Percentiles rank a stretch among this genome's conserved stretches.
Conservation (phyloP, 2,329 filamentous ascomycete genomes). For the Diaporthe sp. region DNA sequence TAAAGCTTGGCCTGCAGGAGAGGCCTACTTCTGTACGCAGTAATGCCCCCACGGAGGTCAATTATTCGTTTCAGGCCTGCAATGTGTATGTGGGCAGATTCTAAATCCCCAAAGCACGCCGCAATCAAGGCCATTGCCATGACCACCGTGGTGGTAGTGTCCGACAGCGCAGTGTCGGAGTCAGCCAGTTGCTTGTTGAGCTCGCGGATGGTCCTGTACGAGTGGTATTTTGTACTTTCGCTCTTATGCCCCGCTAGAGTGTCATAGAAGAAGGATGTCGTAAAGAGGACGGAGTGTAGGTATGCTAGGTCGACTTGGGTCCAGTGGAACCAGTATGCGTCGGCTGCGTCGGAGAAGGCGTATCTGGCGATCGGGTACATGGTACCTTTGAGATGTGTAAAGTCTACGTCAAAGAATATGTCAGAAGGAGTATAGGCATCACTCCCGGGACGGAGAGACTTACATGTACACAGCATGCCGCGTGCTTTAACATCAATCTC, state of each 20-base stretch:
- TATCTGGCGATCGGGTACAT: constrained; percentile 2
- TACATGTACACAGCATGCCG: background rate
- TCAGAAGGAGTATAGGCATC: background rate
- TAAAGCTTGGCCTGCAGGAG: constrained; percentile 1
- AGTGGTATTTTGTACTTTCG: background rate
- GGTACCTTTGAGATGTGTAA: background rate
- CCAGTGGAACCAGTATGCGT: background rate
- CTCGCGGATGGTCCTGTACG: background rate
- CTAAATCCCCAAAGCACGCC: background rate
- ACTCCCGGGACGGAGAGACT: background rate
- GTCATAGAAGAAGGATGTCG: background rate
- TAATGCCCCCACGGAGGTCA: background rate
- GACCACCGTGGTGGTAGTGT: background rate
- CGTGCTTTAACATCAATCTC: background rate
- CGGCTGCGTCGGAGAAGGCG: background rate
- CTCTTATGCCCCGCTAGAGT: background rate
- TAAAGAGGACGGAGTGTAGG: background rate
- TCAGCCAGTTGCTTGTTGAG: background rate
- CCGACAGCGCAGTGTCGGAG: background rate
- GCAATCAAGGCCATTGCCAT: background rate
- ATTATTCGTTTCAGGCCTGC: background rate
- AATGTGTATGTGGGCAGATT: background rate
- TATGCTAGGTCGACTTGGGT: background rate
- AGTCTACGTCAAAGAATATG: background rate
- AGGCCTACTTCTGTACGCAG: background rate